Evolutionary conservation across 2,329 filamentous ascomycete genomes (phyloP), one percentile per base, ranked within the genome.

Genomic region (Alternaria arbusti): DNA sequence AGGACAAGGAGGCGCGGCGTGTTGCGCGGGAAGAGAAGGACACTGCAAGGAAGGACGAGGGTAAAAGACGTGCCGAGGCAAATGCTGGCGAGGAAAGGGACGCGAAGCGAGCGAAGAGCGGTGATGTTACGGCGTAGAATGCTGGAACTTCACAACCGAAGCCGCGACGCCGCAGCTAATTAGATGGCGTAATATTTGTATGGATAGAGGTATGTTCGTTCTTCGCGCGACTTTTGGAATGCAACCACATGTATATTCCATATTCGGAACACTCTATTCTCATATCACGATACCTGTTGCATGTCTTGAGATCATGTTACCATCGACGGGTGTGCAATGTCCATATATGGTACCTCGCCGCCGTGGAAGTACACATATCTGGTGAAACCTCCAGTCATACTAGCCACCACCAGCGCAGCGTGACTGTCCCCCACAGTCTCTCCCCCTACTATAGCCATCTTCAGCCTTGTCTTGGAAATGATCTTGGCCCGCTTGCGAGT

Each of bases 1-100:
- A 82, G 60, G 88, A 90, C 64, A 85, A 86, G 66, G 87, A 89
- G 72, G 84, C 83, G 17, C 80, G 86, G 57, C 63, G 78, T 44
- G 73, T 68, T 17, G 78, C 76, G 22, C 65, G 77, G 26, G 78
- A 79, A 51, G 76, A 63, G 13, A 63, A 63, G 15, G 60, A 77
- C 32, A 57, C 36, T 13, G 61, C 65, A 6, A 69, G 71, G 59
- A 76, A 73, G 54, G 77, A 79, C 8, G 74, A 74, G 5, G 74
- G 77, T 22, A 80, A 79, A 67, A 64, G 77, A 44, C 67, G 76
- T 17, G 73, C 73, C 8, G 78, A 80, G n/a, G 64, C 63, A 10
- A 65, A 65, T 7, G 67, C 71, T 10, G 74, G 74, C 9, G 65
- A 70, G n/a, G 77, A 78, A 51, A 64, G 74, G 15, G 77, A 79